Evolutionary conservation across 179 eudicot genomes (phyloP), one percentile per base, ranked within the genome.

Genomic region (Silene noctiflora): DNA sequence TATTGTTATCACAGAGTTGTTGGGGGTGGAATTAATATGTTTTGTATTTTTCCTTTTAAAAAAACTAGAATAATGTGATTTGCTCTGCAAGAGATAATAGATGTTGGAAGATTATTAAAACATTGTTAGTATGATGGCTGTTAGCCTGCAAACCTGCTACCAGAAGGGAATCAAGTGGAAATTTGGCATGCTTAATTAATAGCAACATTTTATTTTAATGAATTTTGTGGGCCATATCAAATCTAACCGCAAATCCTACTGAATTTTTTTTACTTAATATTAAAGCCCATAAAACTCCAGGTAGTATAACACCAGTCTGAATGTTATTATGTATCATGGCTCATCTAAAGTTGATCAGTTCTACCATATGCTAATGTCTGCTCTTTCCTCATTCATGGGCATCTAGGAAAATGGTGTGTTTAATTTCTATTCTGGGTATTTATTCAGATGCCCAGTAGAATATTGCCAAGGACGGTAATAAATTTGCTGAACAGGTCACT

Each of bases 141-240:
- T 69, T 72, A 81, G 80, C 77, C 83, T 76, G 83, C 80, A 81
- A 76, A 76, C 70, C 76, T 81, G 83, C 83, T 76, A 81, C 83
- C 80, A 67, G 74, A 74, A 72, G 78, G 83, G 83, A 81, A 76
- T 81, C 80, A 81, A 76, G 83, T 72, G 74, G 81, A 77, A 77
- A 74, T 51, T 55, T 77, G 75, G 71, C 77, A 77, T 77, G 77
- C 80, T 76, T 56, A 72, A 44, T 77, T 76, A 44, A 65, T 76
- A 69, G 42, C 76, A 71, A 3, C 6, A 71, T 4, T 11, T 20
- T 70, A 39, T 72, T 4, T 48, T 35, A 69, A 31, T 31, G 25
- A 27, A 76, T 13, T 59, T 58, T 27, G 77, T 73, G 83, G 80
- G 83, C 62, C 80, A 68, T 61, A 10, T 4, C 3, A 77, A 74